Evolutionary conservation across 202 grass and related monocot genomes (phyloP), one percentile per base, ranked within the genome.

Genomic region (Eragrostis tef): DNA sequence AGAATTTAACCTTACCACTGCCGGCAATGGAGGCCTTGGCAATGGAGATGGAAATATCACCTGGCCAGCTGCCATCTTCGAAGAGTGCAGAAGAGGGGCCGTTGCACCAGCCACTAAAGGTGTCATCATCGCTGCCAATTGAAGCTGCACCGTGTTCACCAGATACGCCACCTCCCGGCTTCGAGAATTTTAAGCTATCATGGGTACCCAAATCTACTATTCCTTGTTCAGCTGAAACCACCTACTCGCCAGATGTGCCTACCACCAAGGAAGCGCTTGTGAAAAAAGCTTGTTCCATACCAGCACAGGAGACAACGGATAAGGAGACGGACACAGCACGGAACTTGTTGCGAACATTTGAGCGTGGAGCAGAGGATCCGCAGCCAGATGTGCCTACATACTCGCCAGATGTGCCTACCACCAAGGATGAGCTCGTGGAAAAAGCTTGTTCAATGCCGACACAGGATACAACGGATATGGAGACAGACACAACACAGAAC

Each of bases 111-210:
- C 41, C 67, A 65, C 24, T 42, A 60, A 11, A 20, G 67, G n/a
- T n/a, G 39, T 31, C 73, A 76, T 14, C 51, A 62, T 70, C 63
- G 53, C 24, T 71, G 19, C 26, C 67, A 11, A 48, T 9, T 12
- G 31, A 85, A 58, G 82, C 71, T 76, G 77, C 72, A 22, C 71
- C 87, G 48, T 64, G 41, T 47, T 81, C 82, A 49, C 71, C 71
- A 71, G 78, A 85, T 77, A 76, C 3, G 25, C 77, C 81, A 85
- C 81, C 87, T 52, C 81, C 87, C 0, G 87, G 81, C 39, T 85
- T 84, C 75, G 81, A 85, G 70, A 75, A 76, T 65, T 88, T 68
- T 68, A 84, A 88, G 36, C 64, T 73, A 44, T 84, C 70, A 49
- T 73, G 67, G 64, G 27, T 81, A 67, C 57, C 41, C 0, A 64